Evolutionary conservation across 768 basidiomycete species (phyloP), one percentile per base, ranked within the genome.

Genomic region (Tulasnella sp.): DNA sequence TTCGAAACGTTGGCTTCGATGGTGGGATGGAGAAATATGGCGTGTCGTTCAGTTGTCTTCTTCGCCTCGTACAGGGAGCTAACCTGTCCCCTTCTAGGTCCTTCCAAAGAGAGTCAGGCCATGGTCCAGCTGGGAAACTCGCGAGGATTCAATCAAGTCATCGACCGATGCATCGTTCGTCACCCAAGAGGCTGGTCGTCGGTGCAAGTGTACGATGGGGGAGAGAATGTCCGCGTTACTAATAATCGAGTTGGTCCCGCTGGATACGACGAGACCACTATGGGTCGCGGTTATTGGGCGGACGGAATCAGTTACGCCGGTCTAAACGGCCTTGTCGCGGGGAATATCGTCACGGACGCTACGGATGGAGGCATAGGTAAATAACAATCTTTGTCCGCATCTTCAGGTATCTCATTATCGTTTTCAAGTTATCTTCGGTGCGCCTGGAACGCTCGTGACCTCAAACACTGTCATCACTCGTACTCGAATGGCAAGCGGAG

Each of bases 301-400:
- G 80, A 80, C 72, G 80, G 80, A 14, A 80, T 80, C 22, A 75
- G 72, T 25, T 80, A 75, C 70, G 80, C 80, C 14, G 77, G 73
- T 36, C 64, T 54, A 17, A 76, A 80, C 54, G 80, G 80, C 19
- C 76, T 80, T n/a, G 77, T 80, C 36, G 80, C 80, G 1, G 80
- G 80, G 14, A 80, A 80, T 69, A 67, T 77, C 29, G 79, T 80
- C 8, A 73, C 74, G 25, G 80, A 80, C 68, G 76, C 80, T 36
- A 80, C 80, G 0, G 80, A 80, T 42, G 80, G 80, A 7, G 80
- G 76, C n/a, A 79, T 80, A 42, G 80, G 79, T 79, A 74, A 40
- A 52, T 49, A 31, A 25, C 40, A 37, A 2, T 76, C n/a, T 29
- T 8, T 45, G 71, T 52, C 17, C 49, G 4, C 45, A 19, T 36